These are phyloP conservation scores for Pythium rishiriense DNA, from an alignment of 352 stramenopile genomes.

Conservation along the genomic window DNA sequence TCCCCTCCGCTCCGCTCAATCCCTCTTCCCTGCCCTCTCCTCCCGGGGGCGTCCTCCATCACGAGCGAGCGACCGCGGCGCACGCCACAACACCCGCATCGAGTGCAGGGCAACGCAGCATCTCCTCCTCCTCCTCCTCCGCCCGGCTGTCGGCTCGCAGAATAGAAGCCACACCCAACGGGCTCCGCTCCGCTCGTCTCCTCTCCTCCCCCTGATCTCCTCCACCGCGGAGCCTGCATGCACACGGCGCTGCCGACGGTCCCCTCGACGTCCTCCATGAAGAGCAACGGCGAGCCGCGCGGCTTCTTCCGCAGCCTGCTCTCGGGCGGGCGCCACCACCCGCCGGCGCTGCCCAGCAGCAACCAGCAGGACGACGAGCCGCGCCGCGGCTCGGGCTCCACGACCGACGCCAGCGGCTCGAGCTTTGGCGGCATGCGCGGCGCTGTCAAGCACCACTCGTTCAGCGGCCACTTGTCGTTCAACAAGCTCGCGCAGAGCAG, in stretches of 20 bases:
- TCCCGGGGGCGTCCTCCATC: constrained; percentile 4
- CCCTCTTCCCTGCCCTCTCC: not conserved
- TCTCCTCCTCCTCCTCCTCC: not conserved
- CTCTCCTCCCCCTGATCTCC: not conserved
- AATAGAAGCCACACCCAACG: not conserved
- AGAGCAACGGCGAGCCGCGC: constrained; percentile 28
- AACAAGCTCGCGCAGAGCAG: constrained; percentile 37
- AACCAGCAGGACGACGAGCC: constrained; percentile 29
- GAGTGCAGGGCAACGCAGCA: not conserved
- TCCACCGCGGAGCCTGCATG: constrained; percentile 1
- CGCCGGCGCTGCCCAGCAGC: no score
- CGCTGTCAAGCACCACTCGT: constrained; percentile 57
- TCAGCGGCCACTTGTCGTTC: constrained; percentile 73
- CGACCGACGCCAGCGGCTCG: constrained; percentile 17
- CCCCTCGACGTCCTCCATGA: constrained; percentile 12
- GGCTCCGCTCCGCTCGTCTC: constrained; percentile 8
- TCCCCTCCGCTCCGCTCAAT: not conserved
- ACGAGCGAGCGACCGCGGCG: constrained; percentile 11
- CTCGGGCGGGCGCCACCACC: constrained; percentile 21
- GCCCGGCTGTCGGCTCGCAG: not conserved
- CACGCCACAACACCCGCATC: not conserved
- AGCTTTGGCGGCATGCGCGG: constrained; percentile 26
- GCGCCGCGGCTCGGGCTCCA: constrained; percentile 20
- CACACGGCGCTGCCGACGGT: not conserved
- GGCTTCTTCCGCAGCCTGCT: constrained; percentile 35